These are phyloP conservation scores for Vanrija sp. DNA, from an alignment of 1,284 basidiomycete species.

Conservation along the genomic window DNA sequence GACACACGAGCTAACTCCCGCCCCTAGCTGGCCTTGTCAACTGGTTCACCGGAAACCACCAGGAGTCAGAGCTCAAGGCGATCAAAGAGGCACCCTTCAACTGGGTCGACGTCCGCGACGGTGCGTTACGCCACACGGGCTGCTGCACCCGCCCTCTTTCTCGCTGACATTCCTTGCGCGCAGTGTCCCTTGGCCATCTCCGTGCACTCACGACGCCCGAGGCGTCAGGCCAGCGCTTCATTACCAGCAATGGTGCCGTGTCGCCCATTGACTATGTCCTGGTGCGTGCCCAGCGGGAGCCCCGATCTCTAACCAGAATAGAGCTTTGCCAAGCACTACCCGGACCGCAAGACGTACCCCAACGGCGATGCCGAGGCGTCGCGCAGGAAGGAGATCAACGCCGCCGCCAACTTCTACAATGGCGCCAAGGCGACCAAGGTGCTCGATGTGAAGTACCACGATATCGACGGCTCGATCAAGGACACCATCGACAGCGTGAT, in stretches of 20 bases:
- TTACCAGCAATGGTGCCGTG: slow-evolving; percentile 50
- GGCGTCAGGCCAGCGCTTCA: slow-evolving; percentile 62
- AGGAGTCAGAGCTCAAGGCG: slow-evolving; percentile 41
- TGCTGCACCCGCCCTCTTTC: not conserved
- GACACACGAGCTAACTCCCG: not conserved
- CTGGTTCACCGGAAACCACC: slow-evolving; percentile 48
- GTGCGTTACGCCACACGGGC: slow-evolving; percentile 13
- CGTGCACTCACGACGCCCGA: slow-evolving; percentile 56
- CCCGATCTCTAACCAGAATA: slow-evolving; percentile 6
- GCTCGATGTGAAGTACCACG: slow-evolving; percentile 38
- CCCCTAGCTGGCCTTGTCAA: slow-evolving; percentile 40
- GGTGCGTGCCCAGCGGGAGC: slow-evolving; percentile 10
- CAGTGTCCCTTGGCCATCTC: slow-evolving; percentile 58
- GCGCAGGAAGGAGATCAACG: slow-evolving; percentile 20
- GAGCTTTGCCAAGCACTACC: slow-evolving; percentile 30
- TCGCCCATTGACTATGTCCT: slow-evolving; percentile 36
- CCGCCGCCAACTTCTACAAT: slow-evolving; percentile 21
- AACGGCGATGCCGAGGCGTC: slow-evolving; percentile 28
- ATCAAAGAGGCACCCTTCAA: slow-evolving; percentile 28
- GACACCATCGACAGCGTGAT: slow-evolving; percentile 38
- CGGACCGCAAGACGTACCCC: slow-evolving; percentile 33
- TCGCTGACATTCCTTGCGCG: not conserved
- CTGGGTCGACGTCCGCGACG: slow-evolving; percentile 59
- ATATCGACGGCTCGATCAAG: slow-evolving; percentile 27
- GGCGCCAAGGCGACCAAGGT: slow-evolving; percentile 35